Evolutionary conservation across 345 rosid genomes (phyloP), one percentile per base, ranked within the genome.

Genomic region (Camelina neglecta): DNA sequence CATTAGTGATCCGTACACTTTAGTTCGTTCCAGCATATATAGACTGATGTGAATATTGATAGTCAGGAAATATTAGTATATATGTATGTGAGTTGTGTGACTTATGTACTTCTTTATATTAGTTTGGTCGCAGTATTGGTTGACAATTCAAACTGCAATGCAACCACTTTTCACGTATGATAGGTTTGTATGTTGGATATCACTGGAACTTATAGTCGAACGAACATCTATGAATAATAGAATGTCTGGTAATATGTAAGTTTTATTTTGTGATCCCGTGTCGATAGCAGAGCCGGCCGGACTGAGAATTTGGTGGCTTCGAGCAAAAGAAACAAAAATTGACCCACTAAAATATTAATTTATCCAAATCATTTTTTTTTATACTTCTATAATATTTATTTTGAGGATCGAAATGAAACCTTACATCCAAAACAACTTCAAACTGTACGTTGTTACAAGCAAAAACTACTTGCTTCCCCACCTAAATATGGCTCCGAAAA

Each of bases 131-230:
- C 24, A 21, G 8, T 35, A 23, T 13, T 41, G 20, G 11, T 18
- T 49, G 50, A n/a, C 51, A 65, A 65, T 16, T 65, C 57, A 65
- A 29, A 31, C 16, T 10, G n/a, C 41, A 47, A 11, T 29, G 10
- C 53, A 72, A 72, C 75, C 11, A 50, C 60, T 61, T 60, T 72
- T 61, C 68, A 60, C 68, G 60, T 49, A 71, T 18, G 13, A 4
- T 71, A 35, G 38, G 53, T 50, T 49, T 60, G 18, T 72, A 20
- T 24, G 36, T 35, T 39, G 29, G 36, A 41, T 18, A 50, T 61
- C 42, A 60, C 60, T 72, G 51, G 49, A 72, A 42, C 8, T 26
- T 29, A 3, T 60, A 15, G 10, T 16, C 18, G 2, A 71, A 15
- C 59, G 2, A 71, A 15, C 59, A 71, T 49, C 38, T 72, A 39